A percentile compares a stretch with the other conserved stretches of the same genome.
Evolutionary conservation across 2,329 filamentous ascomycete genomes (phyloP).

Genomic region (Fusarium staphyleae): DNA sequence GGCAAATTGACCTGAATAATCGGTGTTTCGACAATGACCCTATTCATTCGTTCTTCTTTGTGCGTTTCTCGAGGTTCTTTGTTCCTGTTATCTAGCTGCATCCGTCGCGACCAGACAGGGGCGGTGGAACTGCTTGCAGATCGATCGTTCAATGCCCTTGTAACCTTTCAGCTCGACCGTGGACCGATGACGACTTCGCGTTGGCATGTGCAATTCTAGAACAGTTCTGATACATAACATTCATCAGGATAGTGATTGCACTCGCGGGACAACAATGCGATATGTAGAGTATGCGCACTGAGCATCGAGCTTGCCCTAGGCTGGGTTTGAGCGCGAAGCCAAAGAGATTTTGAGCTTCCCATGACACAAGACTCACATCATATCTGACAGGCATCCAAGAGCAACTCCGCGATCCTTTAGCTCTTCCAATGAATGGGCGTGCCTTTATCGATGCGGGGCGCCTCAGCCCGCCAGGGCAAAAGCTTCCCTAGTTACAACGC

Average conservation of each 20-base stretch:
- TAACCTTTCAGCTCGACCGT: conserved; percentile 25
- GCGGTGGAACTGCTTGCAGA: conserved; percentile 40
- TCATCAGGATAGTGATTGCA: neutral
- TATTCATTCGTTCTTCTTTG: neutral
- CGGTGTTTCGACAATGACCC: conserved; percentile 1
- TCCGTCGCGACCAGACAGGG: conserved; percentile 33
- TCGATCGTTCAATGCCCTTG: conserved; percentile 40
- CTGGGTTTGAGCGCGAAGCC: conserved; percentile 23
- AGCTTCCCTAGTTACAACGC: conserved; percentile 20
- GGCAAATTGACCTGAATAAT: neutral
- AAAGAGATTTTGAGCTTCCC: conserved; percentile 22
- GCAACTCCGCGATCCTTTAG: conserved; percentile 27
- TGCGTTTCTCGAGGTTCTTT: conserved; percentile 22
- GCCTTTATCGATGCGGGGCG: conserved; percentile 35
- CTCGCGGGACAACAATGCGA: conserved; percentile 1
- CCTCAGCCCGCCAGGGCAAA: conserved; percentile 26
- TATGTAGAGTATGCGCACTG: no score
- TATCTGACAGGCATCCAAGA: conserved; percentile 30
- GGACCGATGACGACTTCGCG: conserved; percentile 36
- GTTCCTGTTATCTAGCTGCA: conserved; percentile 32
- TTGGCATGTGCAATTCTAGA: conserved; percentile 11
- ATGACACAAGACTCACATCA: conserved; percentile 44
- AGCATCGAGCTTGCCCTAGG: conserved; percentile 1
- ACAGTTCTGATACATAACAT: neutral
- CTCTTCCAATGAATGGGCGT: conserved; percentile 23